These are phyloP conservation scores for Scheffersomyces titani DNA, from an alignment of 1,139 yeast species.

Conservation along the genomic window DNA sequence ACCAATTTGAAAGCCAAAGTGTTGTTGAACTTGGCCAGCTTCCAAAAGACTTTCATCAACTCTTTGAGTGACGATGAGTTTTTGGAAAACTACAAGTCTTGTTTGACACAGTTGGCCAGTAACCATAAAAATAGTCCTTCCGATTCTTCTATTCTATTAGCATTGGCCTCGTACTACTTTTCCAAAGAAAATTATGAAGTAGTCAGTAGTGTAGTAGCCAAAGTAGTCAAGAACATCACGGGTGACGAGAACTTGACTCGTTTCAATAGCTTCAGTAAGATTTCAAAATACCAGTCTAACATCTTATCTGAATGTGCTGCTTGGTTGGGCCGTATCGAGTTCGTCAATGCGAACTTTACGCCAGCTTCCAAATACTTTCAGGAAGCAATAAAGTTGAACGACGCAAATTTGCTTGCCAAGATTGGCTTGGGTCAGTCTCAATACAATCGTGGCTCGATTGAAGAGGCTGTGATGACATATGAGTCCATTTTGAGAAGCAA, in stretches of 20 bases:
- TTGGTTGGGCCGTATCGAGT: constrained; percentile 84
- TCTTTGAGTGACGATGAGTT: constrained; percentile 65
- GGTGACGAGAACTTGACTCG: constrained; percentile 31
- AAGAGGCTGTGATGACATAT: constrained; percentile 84
- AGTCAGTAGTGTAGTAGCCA: constrained; percentile 59
- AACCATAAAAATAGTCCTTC: constrained; percentile 24
- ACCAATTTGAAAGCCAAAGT: constrained; percentile 62
- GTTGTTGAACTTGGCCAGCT: constrained; percentile 65
- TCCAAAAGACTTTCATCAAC: constrained; percentile 61
- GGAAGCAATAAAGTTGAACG: constrained; percentile 66
- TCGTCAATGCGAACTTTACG: constrained; percentile 57
- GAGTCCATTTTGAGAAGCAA: constrained; percentile 70
- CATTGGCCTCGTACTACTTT: constrained; percentile 55
- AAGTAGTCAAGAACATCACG: constrained; percentile 43
- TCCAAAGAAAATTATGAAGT: constrained; percentile 58
- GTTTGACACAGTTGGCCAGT: constrained; percentile 37
- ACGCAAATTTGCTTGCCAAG: constrained; percentile 64
- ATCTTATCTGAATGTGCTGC: constrained; percentile 76
- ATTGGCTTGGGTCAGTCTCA: constrained; percentile 89
- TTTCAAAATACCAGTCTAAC: constrained; percentile 31
- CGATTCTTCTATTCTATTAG: constrained; percentile 46
- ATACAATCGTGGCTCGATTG: constrained; percentile 67
- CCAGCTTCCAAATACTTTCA: constrained; percentile 74
- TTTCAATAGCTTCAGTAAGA: constrained; percentile 18
- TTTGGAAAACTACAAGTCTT: constrained; percentile 46